These are phyloP conservation scores for peach (Prunus persica) DNA, from an alignment of 306 rosid genomes.

Conservation along the genomic window Prunus_persica_NCBIv2 NC_034014.1:5899501-5900000, in stretches of 20 bases:
- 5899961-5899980: background rate
- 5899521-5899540: constrained; percentile 23
- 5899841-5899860: background rate
- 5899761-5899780: background rate
- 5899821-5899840: background rate
- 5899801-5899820: background rate
- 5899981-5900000: background rate
- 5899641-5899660: background rate
- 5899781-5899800: background rate
- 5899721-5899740: background rate
- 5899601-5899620: background rate
- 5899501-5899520: constrained; percentile 98
- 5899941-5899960: background rate
- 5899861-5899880: background rate
- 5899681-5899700: background rate
- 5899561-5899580: background rate
- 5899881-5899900: background rate
- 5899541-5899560: background rate
- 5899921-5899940: background rate
- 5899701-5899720: background rate
- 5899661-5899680: background rate
- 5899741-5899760: background rate
- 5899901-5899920: background rate
- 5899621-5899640: background rate
- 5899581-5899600: background rate